Evolutionary conservation across 371 early-diverging fungal genomes (phyloP), one percentile per base, ranked within the genome.

Genomic region (Enteropsectra breve): DNA sequence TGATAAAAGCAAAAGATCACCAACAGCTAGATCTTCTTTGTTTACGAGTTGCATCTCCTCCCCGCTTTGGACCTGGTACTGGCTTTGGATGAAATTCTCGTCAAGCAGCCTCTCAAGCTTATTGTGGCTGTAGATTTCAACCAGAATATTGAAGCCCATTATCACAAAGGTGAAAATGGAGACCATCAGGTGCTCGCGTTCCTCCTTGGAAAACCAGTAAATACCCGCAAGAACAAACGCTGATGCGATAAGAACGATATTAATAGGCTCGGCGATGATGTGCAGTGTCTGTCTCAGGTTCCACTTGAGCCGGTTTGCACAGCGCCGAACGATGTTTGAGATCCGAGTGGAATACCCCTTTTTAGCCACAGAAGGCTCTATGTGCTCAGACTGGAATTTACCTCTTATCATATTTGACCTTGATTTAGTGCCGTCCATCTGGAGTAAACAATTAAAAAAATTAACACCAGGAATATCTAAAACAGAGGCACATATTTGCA

Each of bases 311-410:
- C n/a, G n/a, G n/a, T n/a, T n/a, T n/a, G n/a, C n/a, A n/a, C 45
- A 85, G 84, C 45, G 84, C 84, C 1, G 93, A 92, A 75, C 87
- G 88, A 2, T 88, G 87, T 69, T 89, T 92, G 0, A 91, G 91
- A 36, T 92, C 95, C 34, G 87, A 76, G n/a, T n/a, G n/a, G n/a
- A n/a, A n/a, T n/a, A n/a, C n/a, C n/a, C n/a, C n/a, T n/a, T n/a
- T n/a, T n/a, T n/a, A n/a, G n/a, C n/a, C n/a, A n/a, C n/a, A n/a
- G n/a, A n/a, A n/a, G n/a, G n/a, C n/a, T n/a, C n/a, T n/a, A n/a
- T n/a, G n/a, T n/a, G n/a, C n/a, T n/a, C n/a, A n/a, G n/a, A n/a
- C n/a, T n/a, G n/a, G n/a, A n/a, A n/a, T n/a, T n/a, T n/a, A n/a
- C n/a, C n/a, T n/a, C n/a, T n/a, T n/a, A n/a, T n/a, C n/a, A n/a